A percentile compares a stretch with the other conserved stretches of the same genome.
Conservation (phyloP, 345 rosid genomes). For the Rhodamnia argentea region DNA sequence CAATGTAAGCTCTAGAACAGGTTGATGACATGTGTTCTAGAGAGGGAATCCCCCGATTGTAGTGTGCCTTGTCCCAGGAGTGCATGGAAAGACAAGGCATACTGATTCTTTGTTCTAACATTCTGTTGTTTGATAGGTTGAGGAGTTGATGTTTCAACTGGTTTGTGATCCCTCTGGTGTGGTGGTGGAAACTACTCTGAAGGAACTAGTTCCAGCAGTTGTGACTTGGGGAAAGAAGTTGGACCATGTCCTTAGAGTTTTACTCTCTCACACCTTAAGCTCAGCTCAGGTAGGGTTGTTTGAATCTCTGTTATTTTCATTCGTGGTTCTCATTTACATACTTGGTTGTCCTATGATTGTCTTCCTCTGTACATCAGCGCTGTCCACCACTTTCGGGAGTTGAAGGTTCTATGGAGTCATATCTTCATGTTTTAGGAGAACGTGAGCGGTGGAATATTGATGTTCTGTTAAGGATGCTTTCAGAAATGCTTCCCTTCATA, state of each 20-base stretch:
- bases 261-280: constrained; percentile 64
- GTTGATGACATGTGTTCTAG: constrained; percentile 49
- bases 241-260: constrained; percentile 63
- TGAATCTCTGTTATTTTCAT: background rate
- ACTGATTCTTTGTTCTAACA: background rate
- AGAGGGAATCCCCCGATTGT: constrained; percentile 30
- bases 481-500: constrained; percentile 66
- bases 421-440: constrained; percentile 84
- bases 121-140: constrained; percentile 57
- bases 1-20: constrained; percentile 66
- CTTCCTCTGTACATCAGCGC: constrained; percentile 30
- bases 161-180: constrained; percentile 87
- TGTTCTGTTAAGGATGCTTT: constrained; percentile 75
- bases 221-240: constrained; percentile 82
- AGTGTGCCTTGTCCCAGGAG: background rate
- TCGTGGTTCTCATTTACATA: background rate
- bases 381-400: constrained; percentile 96
- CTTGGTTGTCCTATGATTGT: background rate
- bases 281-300: constrained; percentile 53
- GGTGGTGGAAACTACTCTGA: constrained; percentile 84
- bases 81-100: background rate
- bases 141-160: constrained; percentile 92
- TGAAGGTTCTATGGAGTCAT: constrained; percentile 89
- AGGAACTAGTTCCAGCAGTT: constrained; percentile 75
- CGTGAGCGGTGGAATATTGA: constrained; percentile 91